Conservation (phyloP, 805 yeast species). For the Yamadazyma akitaensis region DNA sequence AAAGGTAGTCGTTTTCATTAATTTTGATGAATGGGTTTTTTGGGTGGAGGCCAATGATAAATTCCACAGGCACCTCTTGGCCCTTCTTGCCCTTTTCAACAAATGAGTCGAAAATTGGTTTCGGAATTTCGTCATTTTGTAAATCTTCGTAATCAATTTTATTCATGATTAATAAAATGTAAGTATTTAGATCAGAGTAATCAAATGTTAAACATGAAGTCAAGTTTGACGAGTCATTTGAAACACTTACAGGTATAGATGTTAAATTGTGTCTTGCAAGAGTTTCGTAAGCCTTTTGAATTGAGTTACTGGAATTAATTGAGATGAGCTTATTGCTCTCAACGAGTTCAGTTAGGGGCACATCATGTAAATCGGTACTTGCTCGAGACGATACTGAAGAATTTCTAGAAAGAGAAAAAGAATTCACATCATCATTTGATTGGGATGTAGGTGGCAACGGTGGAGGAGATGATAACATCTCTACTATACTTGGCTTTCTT, state of each 20-base stretch:
- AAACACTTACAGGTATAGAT: slow-evolving; percentile 69
- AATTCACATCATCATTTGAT: slow-evolving; percentile 35
- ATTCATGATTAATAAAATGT: slow-evolving; percentile 78
- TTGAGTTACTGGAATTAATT: slow-evolving; percentile 64
- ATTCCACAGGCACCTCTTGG: slow-evolving; percentile 86
- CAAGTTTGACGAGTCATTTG: slow-evolving; percentile 33
- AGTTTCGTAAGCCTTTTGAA: slow-evolving; percentile 85
- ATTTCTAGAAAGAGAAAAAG: slow-evolving; percentile 38
- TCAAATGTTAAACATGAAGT: slow-evolving; percentile 79
- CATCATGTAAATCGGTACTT: slow-evolving; percentile 66
- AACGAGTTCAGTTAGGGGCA: slow-evolving; percentile 67
- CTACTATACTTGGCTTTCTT: slow-evolving; percentile 68
- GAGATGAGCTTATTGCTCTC: slow-evolving; percentile 74
- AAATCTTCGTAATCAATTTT: slow-evolving; percentile 47
- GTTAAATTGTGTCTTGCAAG: slow-evolving; percentile 72
- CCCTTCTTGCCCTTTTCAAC: slow-evolving; percentile 74
- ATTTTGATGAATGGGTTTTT: slow-evolving; percentile 86
- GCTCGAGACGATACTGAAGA: slow-evolving; percentile 25
- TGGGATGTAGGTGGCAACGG: slow-evolving; percentile 46
- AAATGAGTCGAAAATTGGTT: slow-evolving; percentile 26
- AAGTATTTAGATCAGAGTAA: slow-evolving; percentile 86
- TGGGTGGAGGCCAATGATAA: slow-evolving; percentile 78
- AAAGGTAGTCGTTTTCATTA: slow-evolving; percentile 62
- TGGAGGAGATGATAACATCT: slow-evolving; percentile 73
- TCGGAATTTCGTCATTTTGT: slow-evolving; percentile 23